phyloP scores from a whole-genome alignment of 352 stramenopile genomes.

The Discostella stelligera region DNA sequence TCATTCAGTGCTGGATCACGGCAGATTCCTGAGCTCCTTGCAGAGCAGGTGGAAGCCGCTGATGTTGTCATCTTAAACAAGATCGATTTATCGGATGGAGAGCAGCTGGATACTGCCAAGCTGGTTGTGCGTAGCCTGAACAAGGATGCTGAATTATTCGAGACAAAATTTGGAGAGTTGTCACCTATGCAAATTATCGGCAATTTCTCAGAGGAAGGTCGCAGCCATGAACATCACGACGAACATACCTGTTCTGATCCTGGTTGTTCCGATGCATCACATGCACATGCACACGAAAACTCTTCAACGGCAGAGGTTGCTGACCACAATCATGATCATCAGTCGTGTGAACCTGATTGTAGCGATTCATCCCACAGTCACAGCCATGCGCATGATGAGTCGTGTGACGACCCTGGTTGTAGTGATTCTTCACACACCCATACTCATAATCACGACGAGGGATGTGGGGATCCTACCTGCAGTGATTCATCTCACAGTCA shows the following conservation, averaged over 20 bases:
- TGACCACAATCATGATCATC: constrained; percentile 16
- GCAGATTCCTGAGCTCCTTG: constrained; percentile 62
- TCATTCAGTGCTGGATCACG: constrained; percentile 5
- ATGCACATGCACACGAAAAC: constrained; percentile 32
- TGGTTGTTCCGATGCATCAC: constrained; percentile 15
- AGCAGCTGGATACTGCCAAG: constrained; percentile 14
- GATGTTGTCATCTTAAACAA: constrained; percentile 79
- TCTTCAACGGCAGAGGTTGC: background rate
- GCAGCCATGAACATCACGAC: constrained; percentile 62
- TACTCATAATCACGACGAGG: constrained; percentile 36
- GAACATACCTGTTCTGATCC: constrained; percentile 10
- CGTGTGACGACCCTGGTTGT: constrained; percentile 18
- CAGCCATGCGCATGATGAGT: background rate
- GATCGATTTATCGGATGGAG: constrained; percentile 54
- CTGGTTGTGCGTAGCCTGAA: constrained; percentile 15
- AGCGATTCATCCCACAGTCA: constrained; percentile 27
- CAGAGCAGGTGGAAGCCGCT: constrained; percentile 69
- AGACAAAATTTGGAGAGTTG: constrained; percentile 20
- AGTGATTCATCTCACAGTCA: constrained; percentile 17
- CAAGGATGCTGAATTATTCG: constrained; percentile 9
- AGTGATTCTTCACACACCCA: constrained; percentile 10
- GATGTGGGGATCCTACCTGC: background rate
- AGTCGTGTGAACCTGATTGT: constrained; percentile 40
- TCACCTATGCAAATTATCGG: constrained; percentile 16
- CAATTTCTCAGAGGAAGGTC: constrained; percentile 1